Conservation (phyloP, 805 yeast genomes). For the Myxozyma neglecta region DNA sequence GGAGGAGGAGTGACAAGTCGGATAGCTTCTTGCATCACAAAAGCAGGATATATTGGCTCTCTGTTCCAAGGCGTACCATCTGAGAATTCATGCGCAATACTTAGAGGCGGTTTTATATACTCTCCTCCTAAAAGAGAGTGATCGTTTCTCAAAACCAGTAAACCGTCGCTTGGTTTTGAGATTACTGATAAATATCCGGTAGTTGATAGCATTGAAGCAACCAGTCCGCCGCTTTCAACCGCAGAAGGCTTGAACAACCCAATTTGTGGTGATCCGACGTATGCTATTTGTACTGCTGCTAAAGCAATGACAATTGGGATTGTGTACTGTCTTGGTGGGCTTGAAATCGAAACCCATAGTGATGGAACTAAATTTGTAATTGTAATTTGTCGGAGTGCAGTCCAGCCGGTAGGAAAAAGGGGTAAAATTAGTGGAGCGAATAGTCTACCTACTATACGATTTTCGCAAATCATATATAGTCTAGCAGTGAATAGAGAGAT, state of each 20-base stretch:
- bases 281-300: background rate
- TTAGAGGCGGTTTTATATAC: constrained; percentile 9
- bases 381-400: constrained; percentile 4
- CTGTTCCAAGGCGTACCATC: constrained; percentile 2
- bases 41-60: constrained; percentile 27
- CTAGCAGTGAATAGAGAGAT: constrained; percentile 6
- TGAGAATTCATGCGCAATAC: background rate
- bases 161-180: background rate
- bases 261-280: background rate
- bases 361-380: constrained; percentile 1
- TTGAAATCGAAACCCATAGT: background rate
- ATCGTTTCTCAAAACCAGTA: constrained; percentile 18
- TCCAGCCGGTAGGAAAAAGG: background rate
- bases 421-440: background rate
- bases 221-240: background rate
- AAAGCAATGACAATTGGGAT: background rate
- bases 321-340: constrained; percentile 2
- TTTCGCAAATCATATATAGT: constrained; percentile 8
- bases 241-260: background rate
- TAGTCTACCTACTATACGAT: constrained; percentile 5
- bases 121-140: constrained; percentile 29
- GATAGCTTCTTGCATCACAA: constrained; percentile 26
- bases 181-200: constrained; percentile 27
- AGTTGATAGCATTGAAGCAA: constrained; percentile 12
- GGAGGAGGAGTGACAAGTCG: constrained; percentile 25